Evolutionary conservation across 2,329 filamentous ascomycete species (phyloP).

Genomic region (Pseudogymnoascus destructans): DNA sequence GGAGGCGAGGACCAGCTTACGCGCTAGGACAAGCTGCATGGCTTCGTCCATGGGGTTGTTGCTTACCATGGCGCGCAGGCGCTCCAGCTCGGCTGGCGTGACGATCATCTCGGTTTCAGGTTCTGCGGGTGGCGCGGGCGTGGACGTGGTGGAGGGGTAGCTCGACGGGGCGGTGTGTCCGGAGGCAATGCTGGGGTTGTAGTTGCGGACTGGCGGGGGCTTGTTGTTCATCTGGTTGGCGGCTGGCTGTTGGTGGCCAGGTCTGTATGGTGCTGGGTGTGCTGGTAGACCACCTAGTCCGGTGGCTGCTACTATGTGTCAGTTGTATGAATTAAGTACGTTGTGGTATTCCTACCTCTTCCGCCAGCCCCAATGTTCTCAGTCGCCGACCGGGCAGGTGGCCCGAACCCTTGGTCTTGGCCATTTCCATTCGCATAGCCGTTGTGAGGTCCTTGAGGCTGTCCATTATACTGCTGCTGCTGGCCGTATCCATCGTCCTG

Average conservation of each 20-base stretch:
- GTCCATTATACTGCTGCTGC: conserved; percentile 17
- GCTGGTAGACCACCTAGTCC: conserved; percentile 37
- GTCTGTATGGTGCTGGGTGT: conserved; percentile 49
- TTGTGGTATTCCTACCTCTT: neutral
- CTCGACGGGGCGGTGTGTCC: neutral
- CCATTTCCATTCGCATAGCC: conserved; percentile 13
- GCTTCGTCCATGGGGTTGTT: conserved; percentile 59
- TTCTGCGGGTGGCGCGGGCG: conserved; percentile 15
- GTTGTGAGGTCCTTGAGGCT: conserved; percentile 11
- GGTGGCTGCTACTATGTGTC: neutral
- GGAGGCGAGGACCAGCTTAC: conserved; percentile 75
- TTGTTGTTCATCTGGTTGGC: conserved; percentile 40
- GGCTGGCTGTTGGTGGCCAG: conserved; percentile 41
- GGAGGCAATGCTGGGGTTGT: conserved; percentile 19
- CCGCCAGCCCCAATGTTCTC: neutral
- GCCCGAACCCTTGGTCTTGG: conserved; percentile 17
- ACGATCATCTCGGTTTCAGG: conserved; percentile 40
- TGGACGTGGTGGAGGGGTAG: conserved; percentile 8
- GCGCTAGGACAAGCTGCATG: conserved; percentile 60
- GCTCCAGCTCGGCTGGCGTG: conserved; percentile 65
- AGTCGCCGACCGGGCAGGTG: conserved; percentile 16
- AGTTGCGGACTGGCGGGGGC: conserved; percentile 37
- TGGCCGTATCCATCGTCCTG: conserved; percentile 20
- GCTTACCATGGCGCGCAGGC: conserved; percentile 54
- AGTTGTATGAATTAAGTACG: neutral